These are phyloP conservation scores for Melaleuca quinquenervia DNA, from an alignment of 345 rosid genomes.

Conservation along the genomic window DNA sequence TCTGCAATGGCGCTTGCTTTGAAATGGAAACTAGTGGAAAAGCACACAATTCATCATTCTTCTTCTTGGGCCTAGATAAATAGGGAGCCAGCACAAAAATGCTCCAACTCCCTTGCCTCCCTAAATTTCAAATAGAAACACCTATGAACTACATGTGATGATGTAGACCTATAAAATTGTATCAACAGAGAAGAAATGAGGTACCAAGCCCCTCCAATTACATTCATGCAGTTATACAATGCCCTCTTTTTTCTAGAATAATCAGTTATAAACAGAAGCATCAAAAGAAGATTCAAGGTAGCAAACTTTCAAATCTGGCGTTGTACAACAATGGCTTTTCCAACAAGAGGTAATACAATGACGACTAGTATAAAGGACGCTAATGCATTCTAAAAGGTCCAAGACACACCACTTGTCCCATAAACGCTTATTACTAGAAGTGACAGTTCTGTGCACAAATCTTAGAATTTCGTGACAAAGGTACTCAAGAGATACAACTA, in stretches of 20 bases:
- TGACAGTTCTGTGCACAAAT: not conserved
- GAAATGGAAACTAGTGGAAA: not conserved
- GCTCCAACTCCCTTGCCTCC: not conserved
- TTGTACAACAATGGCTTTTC: not conserved
- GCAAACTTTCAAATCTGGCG: not conserved
- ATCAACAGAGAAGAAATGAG: not conserved
- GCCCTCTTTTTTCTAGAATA: not conserved
- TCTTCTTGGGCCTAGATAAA: not conserved
- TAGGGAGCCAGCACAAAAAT: not conserved
- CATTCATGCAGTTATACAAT: not conserved
- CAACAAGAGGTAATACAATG: not conserved
- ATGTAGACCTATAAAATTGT: not conserved
- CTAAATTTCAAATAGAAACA: not conserved
- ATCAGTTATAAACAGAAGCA: not conserved
- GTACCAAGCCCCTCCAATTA: not conserved
- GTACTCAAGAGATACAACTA: not conserved
- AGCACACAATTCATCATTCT: not conserved
- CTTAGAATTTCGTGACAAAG: not conserved
- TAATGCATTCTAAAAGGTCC: not conserved
- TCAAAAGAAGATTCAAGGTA: not conserved
- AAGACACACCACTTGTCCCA: not conserved
- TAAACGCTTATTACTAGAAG: not conserved
- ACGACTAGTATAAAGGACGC: not conserved
- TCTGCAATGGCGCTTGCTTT: not conserved
- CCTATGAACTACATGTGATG: not conserved